A percentile compares a stretch with the other conserved stretches of the same genome.
phyloP scores from a whole-genome alignment of 2,329 filamentous ascomycete genomes.

The Westerdykella aurantiaca region DNA sequence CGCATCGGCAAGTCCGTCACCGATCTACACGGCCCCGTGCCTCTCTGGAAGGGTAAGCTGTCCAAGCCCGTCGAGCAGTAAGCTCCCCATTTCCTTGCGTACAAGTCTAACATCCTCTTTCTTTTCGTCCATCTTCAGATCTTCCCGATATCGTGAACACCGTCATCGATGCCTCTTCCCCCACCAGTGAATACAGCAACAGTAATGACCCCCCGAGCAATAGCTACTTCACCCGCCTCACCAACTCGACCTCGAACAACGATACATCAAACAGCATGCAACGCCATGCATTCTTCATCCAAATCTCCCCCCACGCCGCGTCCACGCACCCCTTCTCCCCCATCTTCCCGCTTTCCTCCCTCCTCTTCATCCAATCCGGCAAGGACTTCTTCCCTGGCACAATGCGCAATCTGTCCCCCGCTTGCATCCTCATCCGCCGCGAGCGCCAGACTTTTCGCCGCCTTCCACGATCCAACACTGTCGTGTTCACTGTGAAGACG shows the following conservation, averaged over 20 bases:
- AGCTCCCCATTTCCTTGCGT: constrained; percentile 2
- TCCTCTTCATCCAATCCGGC: constrained; percentile 43
- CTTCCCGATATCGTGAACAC: constrained; percentile 13
- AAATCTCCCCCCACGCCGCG: constrained; percentile 38
- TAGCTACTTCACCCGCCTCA: constrained; percentile 45
- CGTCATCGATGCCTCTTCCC: too few species aligned
- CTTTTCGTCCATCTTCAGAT: constrained; percentile 2
- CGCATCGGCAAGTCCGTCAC: constrained; percentile 48
- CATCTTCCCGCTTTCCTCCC: constrained; percentile 29
- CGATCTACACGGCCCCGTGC: constrained; percentile 44
- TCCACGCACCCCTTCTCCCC: too few species aligned
- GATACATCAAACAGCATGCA: constrained; percentile 37
- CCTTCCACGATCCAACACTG: constrained; percentile 40
- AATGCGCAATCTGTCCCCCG: constrained; percentile 19
- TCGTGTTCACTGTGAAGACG: constrained; percentile 49
- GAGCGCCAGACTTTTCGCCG: constrained; percentile 48
- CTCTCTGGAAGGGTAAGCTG: constrained; percentile 46
- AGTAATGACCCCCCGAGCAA: background rate
- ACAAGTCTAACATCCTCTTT: constrained; percentile 1
- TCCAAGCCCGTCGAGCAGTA: constrained; percentile 41
- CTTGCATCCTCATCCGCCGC: constrained; percentile 44
- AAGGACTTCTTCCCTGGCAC: constrained; percentile 29
- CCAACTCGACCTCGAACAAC: constrained; percentile 18
- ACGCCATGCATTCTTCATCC: constrained; percentile 47
- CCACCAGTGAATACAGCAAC: too few species aligned